Base-by-base conservation (phyloP, 768 basidiomycete species). In the Auricularia cornea region DNA sequence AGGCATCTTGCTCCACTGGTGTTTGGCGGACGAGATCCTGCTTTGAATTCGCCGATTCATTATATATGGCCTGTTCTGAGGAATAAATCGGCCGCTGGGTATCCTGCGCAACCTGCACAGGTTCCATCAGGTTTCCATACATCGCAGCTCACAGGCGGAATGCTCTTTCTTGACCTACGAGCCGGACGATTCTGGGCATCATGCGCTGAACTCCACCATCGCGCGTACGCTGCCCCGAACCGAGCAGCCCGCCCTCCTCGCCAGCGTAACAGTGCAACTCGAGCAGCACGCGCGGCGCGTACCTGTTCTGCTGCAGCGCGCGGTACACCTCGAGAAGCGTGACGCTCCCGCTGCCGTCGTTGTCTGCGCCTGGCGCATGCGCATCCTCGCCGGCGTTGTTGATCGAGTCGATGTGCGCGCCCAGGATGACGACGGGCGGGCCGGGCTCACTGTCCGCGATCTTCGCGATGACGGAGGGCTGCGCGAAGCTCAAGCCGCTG, bases 351-450 rank as follows among this genome's bases (percentile, higher is more conserved):
- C 30, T 52, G 26, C 61, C 62, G 23, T 63, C 38, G 32, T 63
- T 56, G 35, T 65, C 54, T 3, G 56, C 61, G 56, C 64, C 64
- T 33, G 64, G 61, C 3, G 61, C 61, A 38, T 14, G 32, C 18
- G 48, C 64, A 38, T 28, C 38, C 3, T 51, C 59, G 18, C 48
- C 48, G 33, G 26, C 29, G 54, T 30, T n/a, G 33, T 35, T 35
- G 35, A 59, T 16, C 52, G 89, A 92, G 71, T 97, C 92, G 70
- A 94, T 96, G 72, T 96, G 94, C 2, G 87, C 91, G 62, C 88
- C 88, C 60, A 96, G 76, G 59, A 97, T 78, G 51, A 94, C 83
- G 1, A 57, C 28, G 10, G 61, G 61, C 26, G 51, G 41, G 3
- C 26, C 32, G 3, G 61, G 52, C 31, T 62, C 56, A 12, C 51